Evolutionary conservation across 306 rosid species (phyloP).

Genomic region (Inga oerstediana): DNA sequence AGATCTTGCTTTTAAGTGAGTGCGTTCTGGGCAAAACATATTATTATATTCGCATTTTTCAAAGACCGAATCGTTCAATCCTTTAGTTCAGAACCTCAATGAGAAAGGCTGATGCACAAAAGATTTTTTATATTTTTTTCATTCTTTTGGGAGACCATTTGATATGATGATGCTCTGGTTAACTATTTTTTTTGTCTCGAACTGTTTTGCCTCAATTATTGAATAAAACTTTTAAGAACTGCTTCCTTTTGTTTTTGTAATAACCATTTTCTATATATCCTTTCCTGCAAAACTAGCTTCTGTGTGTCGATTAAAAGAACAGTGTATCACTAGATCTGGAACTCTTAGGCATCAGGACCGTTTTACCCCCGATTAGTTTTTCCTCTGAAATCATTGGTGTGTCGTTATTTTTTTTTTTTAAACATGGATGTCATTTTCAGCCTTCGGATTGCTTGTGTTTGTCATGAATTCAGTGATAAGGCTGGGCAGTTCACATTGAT

Average conservation of each 20-base stretch:
- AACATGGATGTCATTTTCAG: neutral
- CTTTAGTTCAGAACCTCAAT: neutral
- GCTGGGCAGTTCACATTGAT: conserved; percentile 20
- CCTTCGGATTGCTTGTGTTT: neutral
- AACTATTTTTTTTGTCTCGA: neutral
- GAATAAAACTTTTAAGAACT: neutral
- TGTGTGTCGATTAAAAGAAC: conserved; percentile 6
- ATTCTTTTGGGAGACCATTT: neutral
- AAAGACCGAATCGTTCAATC: neutral
- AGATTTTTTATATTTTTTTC: neutral
- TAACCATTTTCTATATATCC: neutral
- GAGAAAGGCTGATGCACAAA: neutral
- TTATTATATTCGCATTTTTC: neutral
- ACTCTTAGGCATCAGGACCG: neutral
- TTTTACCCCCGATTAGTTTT: conserved; percentile 2
- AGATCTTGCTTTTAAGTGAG: neutral
- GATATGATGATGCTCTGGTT: neutral
- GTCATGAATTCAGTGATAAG: conserved; percentile 5
- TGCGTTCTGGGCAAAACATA: neutral
- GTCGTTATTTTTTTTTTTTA: neutral
- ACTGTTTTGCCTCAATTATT: conserved; percentile 9
- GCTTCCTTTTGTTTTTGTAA: neutral
- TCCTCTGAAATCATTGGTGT: conserved; percentile 22
- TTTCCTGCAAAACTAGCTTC: neutral
- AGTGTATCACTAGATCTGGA: conserved; percentile 17